Evolutionary conservation across 2,329 filamentous ascomycete species (phyloP).

Genomic region (Alternaria viburni): DNA sequence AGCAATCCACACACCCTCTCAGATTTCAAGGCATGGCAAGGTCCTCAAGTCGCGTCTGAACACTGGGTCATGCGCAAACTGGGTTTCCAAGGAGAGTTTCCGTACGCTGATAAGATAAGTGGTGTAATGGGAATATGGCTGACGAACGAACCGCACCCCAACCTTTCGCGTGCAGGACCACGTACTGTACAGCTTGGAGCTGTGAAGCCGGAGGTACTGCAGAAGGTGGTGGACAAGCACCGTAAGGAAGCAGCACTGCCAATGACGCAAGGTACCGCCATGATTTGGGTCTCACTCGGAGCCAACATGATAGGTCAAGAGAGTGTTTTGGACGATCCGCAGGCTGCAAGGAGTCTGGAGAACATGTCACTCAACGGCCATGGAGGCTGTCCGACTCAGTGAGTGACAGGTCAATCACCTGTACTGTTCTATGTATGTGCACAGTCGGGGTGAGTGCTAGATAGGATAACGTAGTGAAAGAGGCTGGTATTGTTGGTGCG

Average conservation of each 20-base stretch:
- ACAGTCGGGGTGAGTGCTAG: not conserved
- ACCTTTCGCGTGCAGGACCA: not conserved
- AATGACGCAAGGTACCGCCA: no score
- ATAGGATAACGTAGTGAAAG: not conserved
- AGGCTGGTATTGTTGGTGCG: not conserved
- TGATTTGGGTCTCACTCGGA: no score
- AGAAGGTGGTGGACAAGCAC: not conserved
- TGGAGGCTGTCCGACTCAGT: not conserved
- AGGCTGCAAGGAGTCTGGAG: not conserved
- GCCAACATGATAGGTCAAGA: no score
- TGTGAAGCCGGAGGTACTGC: not conserved
- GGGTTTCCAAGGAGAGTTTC: not conserved
- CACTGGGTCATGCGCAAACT: no score
- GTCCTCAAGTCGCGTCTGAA: no score
- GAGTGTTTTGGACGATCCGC: not conserved
- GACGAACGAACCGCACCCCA: not conserved
- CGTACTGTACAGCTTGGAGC: accelerated
- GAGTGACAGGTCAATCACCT: accelerated
- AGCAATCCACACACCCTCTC: no score
- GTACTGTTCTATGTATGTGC: not conserved
- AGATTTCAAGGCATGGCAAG: not conserved
- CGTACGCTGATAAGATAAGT: not conserved
- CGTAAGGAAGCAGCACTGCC: not conserved
- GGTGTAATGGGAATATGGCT: not conserved
- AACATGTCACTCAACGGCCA: accelerated